phyloP scores from a whole-genome alignment of 2,329 filamentous ascomycete genomes.

The Corynespora cassiicola region DNA sequence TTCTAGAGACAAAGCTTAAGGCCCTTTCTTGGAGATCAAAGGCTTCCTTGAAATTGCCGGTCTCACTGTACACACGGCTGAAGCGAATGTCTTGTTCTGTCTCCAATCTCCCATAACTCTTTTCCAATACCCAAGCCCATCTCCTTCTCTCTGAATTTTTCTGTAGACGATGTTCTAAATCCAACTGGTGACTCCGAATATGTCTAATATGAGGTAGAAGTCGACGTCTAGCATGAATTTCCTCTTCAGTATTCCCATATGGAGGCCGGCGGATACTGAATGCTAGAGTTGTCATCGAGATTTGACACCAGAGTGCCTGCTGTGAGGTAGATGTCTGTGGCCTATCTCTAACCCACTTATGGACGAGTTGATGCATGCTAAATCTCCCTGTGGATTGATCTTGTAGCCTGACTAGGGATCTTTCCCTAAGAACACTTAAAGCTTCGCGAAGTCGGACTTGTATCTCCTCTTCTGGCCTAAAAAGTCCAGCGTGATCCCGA shows the following conservation, averaged over 20 bases:
- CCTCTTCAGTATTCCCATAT: not conserved
- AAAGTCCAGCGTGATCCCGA: not conserved
- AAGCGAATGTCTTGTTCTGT: too few species aligned
- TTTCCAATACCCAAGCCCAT: too few species aligned
- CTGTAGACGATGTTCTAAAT: too few species aligned
- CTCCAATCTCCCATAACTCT: too few species aligned
- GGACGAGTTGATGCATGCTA: not conserved
- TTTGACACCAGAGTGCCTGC: slow-evolving; percentile 1
- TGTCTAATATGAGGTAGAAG: not conserved
- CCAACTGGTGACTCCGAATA: too few species aligned
- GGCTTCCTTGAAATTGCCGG: too few species aligned
- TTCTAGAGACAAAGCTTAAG: too few species aligned
- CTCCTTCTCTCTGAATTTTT: too few species aligned
- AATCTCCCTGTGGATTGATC: not conserved
- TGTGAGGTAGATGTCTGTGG: not conserved
- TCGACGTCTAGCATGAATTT: not conserved
- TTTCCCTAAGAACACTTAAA: not conserved
- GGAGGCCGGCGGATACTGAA: not conserved
- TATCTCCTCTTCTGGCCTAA: not conserved
- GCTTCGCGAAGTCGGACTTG: not conserved
- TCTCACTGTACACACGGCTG: too few species aligned
- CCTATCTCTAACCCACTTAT: not conserved
- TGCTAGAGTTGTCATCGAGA: not conserved
- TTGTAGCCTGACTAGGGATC: not conserved
- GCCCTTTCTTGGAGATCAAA: too few species aligned